These are phyloP conservation scores for Colletotrichum cuscutae DNA, from an alignment of 2,329 filamentous ascomycete genomes.

Conservation along the genomic window DNA sequence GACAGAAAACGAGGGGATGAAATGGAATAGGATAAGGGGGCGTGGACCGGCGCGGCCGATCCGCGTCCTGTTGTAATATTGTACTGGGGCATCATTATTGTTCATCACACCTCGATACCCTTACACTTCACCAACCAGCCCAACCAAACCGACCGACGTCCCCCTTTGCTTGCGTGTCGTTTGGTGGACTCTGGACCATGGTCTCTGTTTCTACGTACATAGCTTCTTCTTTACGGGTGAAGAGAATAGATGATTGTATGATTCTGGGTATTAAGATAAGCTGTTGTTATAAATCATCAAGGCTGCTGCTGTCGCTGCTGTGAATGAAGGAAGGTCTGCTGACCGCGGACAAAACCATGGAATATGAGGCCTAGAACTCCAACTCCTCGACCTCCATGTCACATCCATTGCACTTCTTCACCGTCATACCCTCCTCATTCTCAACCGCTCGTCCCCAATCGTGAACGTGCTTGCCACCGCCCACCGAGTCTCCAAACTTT, in stretches of 20 bases:
- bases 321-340: background rate
- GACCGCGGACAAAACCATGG: background rate
- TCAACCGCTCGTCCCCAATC: slow-evolving; percentile 82
- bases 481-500: slow-evolving; percentile 82
- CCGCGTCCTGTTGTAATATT: slow-evolving; percentile 5
- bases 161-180: background rate
- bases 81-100: slow-evolving; percentile 11
- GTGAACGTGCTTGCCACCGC: slow-evolving; percentile 81
- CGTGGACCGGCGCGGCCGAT: background rate
- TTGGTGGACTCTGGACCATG: background rate
- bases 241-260: slow-evolving; percentile 10
- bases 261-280: background rate
- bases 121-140: background rate
- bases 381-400: slow-evolving; percentile 83
- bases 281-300: background rate
- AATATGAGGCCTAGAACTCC: slow-evolving; percentile 60
- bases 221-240: background rate
- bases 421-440: slow-evolving; percentile 76
- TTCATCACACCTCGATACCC: slow-evolving; percentile 14
- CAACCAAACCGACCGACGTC: background rate
- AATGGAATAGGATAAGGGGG: background rate
- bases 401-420: slow-evolving; percentile 83
- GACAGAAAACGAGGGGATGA: background rate
- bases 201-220: slow-evolving; percentile 5
- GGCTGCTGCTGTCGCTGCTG: background rate